phyloP scores from a whole-genome alignment of 83 land plant species.

The Picea abies region DNA sequence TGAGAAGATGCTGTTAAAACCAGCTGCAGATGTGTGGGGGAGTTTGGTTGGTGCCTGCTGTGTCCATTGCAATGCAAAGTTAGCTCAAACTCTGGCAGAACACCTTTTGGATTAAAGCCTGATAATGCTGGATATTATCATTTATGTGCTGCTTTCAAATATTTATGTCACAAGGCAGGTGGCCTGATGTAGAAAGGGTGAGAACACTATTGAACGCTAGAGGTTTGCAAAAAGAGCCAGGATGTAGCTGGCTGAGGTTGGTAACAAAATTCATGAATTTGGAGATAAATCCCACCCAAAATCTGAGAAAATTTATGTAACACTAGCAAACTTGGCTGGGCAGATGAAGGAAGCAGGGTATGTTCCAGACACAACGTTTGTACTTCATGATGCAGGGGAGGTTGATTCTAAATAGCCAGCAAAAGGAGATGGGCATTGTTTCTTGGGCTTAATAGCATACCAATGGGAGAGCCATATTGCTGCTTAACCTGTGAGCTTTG shows the following conservation, averaged over 20 bases:
- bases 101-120: conserved; percentile 19
- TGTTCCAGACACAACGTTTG: conserved; percentile 14
- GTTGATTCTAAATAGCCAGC: neutral
- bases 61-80: conserved; percentile 7
- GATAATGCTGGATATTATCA: conserved; percentile 7
- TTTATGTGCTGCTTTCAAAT: conserved; percentile 19
- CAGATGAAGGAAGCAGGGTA: conserved; percentile 8
- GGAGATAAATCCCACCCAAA: conserved; percentile 13
- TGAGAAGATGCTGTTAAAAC: conserved; percentile 25
- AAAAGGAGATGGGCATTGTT: too few species aligned
- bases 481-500: too few species aligned
- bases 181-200: conserved; percentile 16
- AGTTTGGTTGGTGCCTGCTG: conserved; percentile 28
- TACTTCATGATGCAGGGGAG: conserved; percentile 15
- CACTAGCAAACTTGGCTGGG: too few species aligned
- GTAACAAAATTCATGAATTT: conserved; percentile 15
- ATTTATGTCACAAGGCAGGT: conserved; percentile 20
- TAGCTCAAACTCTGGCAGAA: conserved; percentile 12
- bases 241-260: conserved; percentile 20
- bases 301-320: neutral
- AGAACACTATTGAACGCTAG: conserved; percentile 20
- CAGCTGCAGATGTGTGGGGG: conserved; percentile 26
- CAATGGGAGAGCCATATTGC: too few species aligned
- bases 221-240: conserved; percentile 24
- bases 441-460: too few species aligned